Base-by-base conservation (phyloP, 306 rosid species). In the Pterocarpus santalinus region DNA sequence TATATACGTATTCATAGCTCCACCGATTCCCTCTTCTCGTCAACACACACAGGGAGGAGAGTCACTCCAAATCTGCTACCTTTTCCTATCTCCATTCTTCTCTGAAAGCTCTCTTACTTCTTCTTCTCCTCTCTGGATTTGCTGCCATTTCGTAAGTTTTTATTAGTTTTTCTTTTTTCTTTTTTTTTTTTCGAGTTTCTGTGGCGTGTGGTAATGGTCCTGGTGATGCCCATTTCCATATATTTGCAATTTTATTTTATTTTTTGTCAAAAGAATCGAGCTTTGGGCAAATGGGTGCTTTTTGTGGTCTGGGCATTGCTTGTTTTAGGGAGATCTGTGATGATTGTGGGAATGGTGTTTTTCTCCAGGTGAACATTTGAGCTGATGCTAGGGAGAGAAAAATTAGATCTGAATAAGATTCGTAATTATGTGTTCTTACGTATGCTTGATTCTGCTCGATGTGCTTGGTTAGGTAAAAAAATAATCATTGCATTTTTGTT, bases 341-440 rank as follows among this genome's bases (percentile, higher is more conserved):
- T 74, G 70, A 52, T 72, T 52, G 8, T 77, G 60, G 65, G 49
- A 68, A 0, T 55, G n/a, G 7, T 53, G 46, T 74, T 55, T 63
- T 39, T 30, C 44, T 63, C 13, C 35, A 61, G 30, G 43, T 55
- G 80, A 44, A 28, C 17, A 22, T 53, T 63, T 7, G 43, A 61
- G 13, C 44, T 71, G 67, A 46, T 53, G 34, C 7, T 39, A 51
- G 36, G 16, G n/a, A 43, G 9, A 5, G 53, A 17, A n/a, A 30
- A 76, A 76, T 28, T 67, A 72, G 91, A 91, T 87, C 89, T 72
- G 53, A 7, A 12, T 43, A 49, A n/a, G 53, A 51, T 73, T 60
- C 39, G 11, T 62, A 7, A 36, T 78, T 53, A 15, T 72, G 14
- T 65, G 69, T 39, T 17, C 62, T 17, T 62, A 77, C 41, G 55